Percentiles rank a stretch among this genome's conserved stretches.
Evolutionary conservation across 176 grass and related monocot species (phyloP).

Genomic region (Themeda triandra): DNA sequence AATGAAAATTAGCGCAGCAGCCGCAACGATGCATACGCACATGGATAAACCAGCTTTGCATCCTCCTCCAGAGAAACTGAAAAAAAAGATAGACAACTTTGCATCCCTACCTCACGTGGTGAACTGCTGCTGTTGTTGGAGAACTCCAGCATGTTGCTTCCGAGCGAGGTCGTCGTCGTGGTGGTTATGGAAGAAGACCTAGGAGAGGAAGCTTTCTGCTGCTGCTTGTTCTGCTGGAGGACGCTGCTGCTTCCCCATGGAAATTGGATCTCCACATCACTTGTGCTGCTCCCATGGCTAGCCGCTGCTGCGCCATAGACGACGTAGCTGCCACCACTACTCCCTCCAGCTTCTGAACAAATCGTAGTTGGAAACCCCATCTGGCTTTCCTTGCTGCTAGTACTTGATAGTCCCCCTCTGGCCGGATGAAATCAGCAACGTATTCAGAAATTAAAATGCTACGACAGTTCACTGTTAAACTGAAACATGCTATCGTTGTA

Average conservation of each 20-base stretch:
- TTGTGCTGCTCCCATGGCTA: conserved; percentile 36
- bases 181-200: conserved; percentile 73
- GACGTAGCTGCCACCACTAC: conserved; percentile 20
- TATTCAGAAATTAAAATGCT: not conserved
- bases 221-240: conserved; percentile 26
- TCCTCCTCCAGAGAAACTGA: not conserved
- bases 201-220: conserved; percentile 55
- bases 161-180: conserved; percentile 23
- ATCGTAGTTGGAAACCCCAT: conserved; percentile 19
- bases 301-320: conserved; percentile 46
- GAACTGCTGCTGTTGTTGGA: conserved; percentile 55
- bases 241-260: conserved; percentile 46
- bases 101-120: conserved; percentile 47
- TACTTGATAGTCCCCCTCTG: conserved; percentile 47
- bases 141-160: conserved; percentile 71
- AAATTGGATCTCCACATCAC: conserved; percentile 35
- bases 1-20: not conserved
- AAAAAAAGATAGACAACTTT: not conserved
- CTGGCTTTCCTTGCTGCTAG: conserved; percentile 30
- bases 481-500: not conserved
- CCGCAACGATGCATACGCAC: conserved; percentile 44
- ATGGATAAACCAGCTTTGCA: conserved; percentile 20
- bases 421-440: not conserved
- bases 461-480: not conserved
- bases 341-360: conserved; percentile 21